phyloP scores from a whole-genome alignment of 2,329 filamentous ascomycete genomes.

The Ascochyta viciae-villosae region DNA sequence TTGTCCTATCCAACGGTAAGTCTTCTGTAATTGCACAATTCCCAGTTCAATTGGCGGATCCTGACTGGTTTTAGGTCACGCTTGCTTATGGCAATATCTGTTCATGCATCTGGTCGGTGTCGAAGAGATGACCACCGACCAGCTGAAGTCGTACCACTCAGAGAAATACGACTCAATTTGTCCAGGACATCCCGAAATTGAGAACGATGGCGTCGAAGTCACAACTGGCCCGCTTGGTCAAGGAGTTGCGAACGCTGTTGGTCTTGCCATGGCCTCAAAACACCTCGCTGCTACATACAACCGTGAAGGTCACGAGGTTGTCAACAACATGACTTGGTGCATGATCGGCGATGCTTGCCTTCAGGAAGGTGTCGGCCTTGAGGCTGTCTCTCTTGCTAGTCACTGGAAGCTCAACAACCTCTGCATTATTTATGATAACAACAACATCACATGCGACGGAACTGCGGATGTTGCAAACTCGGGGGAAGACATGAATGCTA shows the following conservation, averaged over 20 bases:
- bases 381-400: constrained; percentile 10
- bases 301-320: constrained; percentile 52
- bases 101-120: constrained; percentile 63
- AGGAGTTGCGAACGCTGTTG: constrained; percentile 64
- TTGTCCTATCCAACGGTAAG: constrained; percentile 59
- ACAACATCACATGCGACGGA: constrained; percentile 66
- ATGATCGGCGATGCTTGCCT: constrained; percentile 65
- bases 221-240: constrained; percentile 67
- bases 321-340: constrained; percentile 62
- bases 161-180: constrained; percentile 56
- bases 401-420: constrained; percentile 64
- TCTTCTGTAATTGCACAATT: not conserved
- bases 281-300: constrained; percentile 69
- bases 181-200: constrained; percentile 65
- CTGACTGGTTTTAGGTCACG: constrained; percentile 46
- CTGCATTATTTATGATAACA: constrained; percentile 66
- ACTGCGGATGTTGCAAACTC: constrained; percentile 39
- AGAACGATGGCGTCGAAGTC: constrained; percentile 64
- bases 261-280: constrained; percentile 62
- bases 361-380: constrained; percentile 37
- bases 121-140: constrained; percentile 62
- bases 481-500: constrained; percentile 62
- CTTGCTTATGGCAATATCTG: constrained; percentile 61
- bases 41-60: not conserved
- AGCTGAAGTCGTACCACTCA: constrained; percentile 64